Evolutionary conservation across 2,329 filamentous ascomycete genomes (phyloP), one percentile per base, ranked within the genome.

Genomic region (Calonectria pseudoreteaudii): DNA sequence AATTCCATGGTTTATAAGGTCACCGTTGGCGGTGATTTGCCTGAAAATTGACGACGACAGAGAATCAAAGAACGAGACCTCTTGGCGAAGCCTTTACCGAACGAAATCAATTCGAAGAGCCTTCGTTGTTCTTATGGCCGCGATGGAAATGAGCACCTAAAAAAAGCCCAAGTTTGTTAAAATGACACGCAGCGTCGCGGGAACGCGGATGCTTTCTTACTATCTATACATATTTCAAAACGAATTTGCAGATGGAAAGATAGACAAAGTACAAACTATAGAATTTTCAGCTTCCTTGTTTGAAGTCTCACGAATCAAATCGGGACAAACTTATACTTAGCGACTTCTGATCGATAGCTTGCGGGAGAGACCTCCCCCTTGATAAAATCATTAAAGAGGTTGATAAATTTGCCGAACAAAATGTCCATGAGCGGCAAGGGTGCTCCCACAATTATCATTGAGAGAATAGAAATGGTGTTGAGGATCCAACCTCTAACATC

Each of bases 301-400:
- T 13, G 16, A 34, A 4, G 3, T 11, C 30, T 28, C 5, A 8
- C 23, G 3, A 26, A 47, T 6, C 11, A 50, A 18, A 23, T 67
- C 14, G 20, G 38, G 31, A 36, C 65, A 20, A 82, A 85, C 85
- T 84, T 83, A 71, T 84, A 87, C 66, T 85, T 82, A 73, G 87
- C 87, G 52, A 92, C 86, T n/a, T 87, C 81, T 2, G 83, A 78
- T 66, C 88, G 86, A 78, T 92, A 93, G 10, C 86, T 80, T 1
- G 83, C 84, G 26, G 88, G 84, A 2, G 85, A 84, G 11, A 86
- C 77, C 30, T 81, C 64, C 18, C 87, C 87, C 0, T 83, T 83
- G 70, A 89, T 89, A 79, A 92, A 93, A n/a, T 84, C 82, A 67
- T 88, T 90, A 77, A 93, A 92, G 11, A 87, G 84, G 10, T 89